These are phyloP conservation scores for Bryum argenteum DNA, from an alignment of 225 moss, liverwort and hornwort species.

Conservation along the genomic window DNA sequence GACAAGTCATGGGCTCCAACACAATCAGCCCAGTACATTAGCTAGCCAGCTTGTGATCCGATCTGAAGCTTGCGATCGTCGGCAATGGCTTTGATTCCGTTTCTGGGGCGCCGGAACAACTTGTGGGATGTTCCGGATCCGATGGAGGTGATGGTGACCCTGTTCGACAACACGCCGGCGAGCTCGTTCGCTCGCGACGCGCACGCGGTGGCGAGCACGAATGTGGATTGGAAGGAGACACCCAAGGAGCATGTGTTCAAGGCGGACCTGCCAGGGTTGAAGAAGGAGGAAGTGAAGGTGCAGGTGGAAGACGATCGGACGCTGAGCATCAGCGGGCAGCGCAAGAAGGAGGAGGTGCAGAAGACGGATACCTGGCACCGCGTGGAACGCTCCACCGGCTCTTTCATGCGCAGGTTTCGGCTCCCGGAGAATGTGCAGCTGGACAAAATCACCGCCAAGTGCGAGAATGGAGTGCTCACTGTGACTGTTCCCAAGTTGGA, in stretches of 20 bases:
- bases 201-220: too few species aligned
- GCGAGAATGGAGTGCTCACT: conserved; percentile 26
- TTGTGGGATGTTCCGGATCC: neutral
- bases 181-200: neutral
- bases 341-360: conserved; percentile 23
- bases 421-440: conserved; percentile 29
- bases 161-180: neutral
- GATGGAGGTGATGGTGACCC: neutral
- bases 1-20: neutral
- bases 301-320: neutral
- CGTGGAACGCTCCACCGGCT: conserved; percentile 13
- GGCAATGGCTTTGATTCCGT: neutral
- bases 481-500: conserved; percentile 26
- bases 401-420: conserved; percentile 15
- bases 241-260: conserved; percentile 21
- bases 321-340: conserved; percentile 14
- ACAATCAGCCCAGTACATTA: neutral
- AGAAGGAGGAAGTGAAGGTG: conserved; percentile 28
- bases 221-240: conserved; percentile 12
- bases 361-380: conserved; percentile 25
- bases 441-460: conserved; percentile 15
- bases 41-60: neutral
- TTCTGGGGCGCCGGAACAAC: neutral
- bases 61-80: too few species aligned
- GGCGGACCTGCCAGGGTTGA: conserved; percentile 11